Conservation (phyloP, 148 eudicot species). For the Polygonum aviculare region DNA sequence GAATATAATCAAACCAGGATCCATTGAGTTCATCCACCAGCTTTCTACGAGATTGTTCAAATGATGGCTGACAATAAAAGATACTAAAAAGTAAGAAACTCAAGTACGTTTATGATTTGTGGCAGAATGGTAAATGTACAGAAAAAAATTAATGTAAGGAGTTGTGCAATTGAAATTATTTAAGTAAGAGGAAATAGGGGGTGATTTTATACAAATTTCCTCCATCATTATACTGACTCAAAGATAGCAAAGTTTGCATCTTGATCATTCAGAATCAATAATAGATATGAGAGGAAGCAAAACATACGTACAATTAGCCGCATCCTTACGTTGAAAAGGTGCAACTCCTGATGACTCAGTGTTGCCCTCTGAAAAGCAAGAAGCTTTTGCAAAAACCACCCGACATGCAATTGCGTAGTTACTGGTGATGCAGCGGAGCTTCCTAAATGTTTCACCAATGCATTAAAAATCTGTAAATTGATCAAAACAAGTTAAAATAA, state of each 20-base stretch:
- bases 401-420: conserved; percentile 34
- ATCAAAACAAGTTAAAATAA: conserved; percentile 2
- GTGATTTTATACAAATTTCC: background rate
- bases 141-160: background rate
- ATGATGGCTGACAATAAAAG: conserved; percentile 33
- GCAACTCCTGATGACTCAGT: conserved; percentile 32
- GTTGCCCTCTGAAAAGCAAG: conserved; percentile 26
- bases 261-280: background rate
- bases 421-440: conserved; percentile 27
- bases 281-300: background rate
- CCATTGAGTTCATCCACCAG: conserved; percentile 31
- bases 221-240: background rate
- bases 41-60: conserved; percentile 36
- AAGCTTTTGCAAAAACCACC: conserved; percentile 45
- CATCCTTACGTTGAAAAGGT: conserved; percentile 31
- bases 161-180: too few relatives aligned
- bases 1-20: conserved; percentile 44
- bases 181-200: too few relatives aligned
- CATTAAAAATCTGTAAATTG: conserved; percentile 34
- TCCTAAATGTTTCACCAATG: conserved; percentile 29
- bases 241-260: background rate
- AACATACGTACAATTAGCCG: conserved; percentile 23
- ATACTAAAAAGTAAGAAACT: conserved; percentile 14
- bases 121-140: background rate
- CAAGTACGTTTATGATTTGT: background rate